Base-by-base conservation (phyloP, 2,329 filamentous ascomycete genomes). In the Botrytis fragariae region DNA sequence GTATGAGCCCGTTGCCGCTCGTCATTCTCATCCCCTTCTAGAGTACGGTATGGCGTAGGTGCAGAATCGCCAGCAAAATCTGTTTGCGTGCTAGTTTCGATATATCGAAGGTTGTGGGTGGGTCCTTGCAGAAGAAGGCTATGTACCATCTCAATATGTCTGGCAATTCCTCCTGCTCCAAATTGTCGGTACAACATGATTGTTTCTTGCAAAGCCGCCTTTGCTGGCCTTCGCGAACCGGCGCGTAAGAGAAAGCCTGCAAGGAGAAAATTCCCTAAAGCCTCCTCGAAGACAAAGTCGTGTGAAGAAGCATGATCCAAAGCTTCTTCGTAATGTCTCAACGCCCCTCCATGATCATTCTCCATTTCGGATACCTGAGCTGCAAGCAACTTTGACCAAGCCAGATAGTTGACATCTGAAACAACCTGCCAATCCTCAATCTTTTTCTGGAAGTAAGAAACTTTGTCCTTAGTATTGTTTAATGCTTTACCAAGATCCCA, bases 281-380 rank as follows among this genome's bases (percentile, higher is more conserved):
- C 92, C 80, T 94, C 91, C 74, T 95, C 92, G 68, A 94, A 87
- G 3, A 87, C 79, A 75, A 92, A 91, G 61, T 86, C 86, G 77
- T 93, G 86, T 72, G 92, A 86, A 32, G 92, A 86, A 20, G 91
- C 88, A 78, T 94, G 92, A 77, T 95, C 92, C 73, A 94, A 82
- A 10, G 90, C 89, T 75, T 88, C 85, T 79, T 95, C 93, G 78
- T 93, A 95, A 62, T 87, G 83, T 37, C 84, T 84, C 48, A 94
- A 85, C 12, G 91, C 89, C 3, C 82, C 79, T 4, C 88, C 89
- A 74, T 89, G 86, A 48, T 91, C 83, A 12, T 82, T 82, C 8
- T 84, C 83, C 72, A 93, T 83, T 77, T 95, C 92, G 4, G 88
- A 86, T 29, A 93, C 83, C 77, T 93, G 90, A 1, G 91, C 92